Base-by-base conservation (phyloP, 2,329 filamentous ascomycete species). In the Apiospora arundinis region DNA sequence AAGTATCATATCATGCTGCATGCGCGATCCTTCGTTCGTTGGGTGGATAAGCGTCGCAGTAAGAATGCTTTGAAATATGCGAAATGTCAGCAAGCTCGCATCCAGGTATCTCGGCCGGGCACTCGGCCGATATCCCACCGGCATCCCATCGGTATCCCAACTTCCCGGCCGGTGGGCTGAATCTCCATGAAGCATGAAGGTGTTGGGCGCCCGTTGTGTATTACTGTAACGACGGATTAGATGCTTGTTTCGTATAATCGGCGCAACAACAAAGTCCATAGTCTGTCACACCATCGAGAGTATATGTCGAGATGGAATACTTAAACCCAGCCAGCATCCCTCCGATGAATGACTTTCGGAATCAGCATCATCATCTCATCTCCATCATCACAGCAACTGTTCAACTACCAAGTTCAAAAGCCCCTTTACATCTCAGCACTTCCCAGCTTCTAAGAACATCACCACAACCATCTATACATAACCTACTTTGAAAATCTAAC, bases 91-190 rank as follows among this genome's bases (percentile, higher is more conserved):
- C 18, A 23, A 63, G 18, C 14, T 40, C 4, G 2, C 45, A 48
- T n/a, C 14, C 45, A 48, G 45, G 14, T 48, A n/a, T 48, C 45
- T 16, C 32, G 18, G 3, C 56, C 32, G 23, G 12, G 0, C 4
- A 56, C 21, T 40, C 56, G 28, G 32, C 32, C 56, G 56, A 40
- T 63, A 63, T 63, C 56, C 56, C 56, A 63, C 18, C 56, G 56
- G 56, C 21, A 63, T 63, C 56, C 56, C 56, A 40, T 32, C 56
- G 56, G 56, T 40, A n/a, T 40, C 56, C 32, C 32, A 63, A 63
- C 18, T 14, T 40, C n/a, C 11, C 56, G 56, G 56, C 56, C 32
- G 56, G 56, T n/a, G 2, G 56, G 48, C 12, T 28, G 23, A 52
- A 16, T 28, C 23, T 52, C 48, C 23, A 16, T 25, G n/a, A 12